Conservation (phyloP, 78 protist species). For the Dictyostelium capitatum region DNA sequence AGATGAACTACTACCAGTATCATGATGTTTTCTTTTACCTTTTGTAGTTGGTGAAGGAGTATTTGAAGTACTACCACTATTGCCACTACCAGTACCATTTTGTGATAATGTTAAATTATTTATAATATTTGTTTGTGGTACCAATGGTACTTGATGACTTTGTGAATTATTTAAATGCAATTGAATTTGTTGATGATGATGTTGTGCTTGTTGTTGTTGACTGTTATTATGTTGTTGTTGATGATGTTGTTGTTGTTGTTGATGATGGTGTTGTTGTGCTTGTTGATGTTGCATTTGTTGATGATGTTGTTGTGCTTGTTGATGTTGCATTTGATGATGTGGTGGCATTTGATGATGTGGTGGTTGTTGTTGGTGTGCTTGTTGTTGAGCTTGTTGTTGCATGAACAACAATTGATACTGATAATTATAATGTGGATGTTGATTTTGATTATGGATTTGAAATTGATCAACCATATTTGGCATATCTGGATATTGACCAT, state of each 20-base stretch:
- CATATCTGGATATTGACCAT: constrained; percentile 49
- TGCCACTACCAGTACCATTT: neutral
- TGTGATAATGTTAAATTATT: neutral
- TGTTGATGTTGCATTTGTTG: constrained; percentile 7
- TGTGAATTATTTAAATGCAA: neutral
- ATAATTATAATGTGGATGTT: neutral
- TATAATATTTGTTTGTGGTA: neutral
- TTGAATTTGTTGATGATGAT: neutral
- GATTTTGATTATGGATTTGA: constrained; percentile 31
- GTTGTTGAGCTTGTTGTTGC: constrained; percentile 31
- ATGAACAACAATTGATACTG: constrained; percentile 31
- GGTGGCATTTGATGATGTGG: constrained; percentile 19
- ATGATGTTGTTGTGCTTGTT: constrained; percentile 10
- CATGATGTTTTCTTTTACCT: constrained; percentile 35
- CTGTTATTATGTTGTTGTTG: neutral
- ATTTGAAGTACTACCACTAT: neutral
- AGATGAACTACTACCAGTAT: neutral
- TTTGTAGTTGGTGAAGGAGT: constrained; percentile 30
- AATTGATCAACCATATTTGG: constrained; percentile 63
- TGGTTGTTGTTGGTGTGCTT: constrained; percentile 30
- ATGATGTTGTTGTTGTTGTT: neutral
- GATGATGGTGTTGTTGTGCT: neutral
- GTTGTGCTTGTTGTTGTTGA: neutral
- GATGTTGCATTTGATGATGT: constrained; percentile 10
- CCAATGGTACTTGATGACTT: neutral